A percentile compares a stretch with the other conserved stretches of the same genome.
These are phyloP conservation scores for Entomortierella chlamydospora DNA, from an alignment of 192 early-diverging fungal species.

Conservation along the genomic window DNA sequence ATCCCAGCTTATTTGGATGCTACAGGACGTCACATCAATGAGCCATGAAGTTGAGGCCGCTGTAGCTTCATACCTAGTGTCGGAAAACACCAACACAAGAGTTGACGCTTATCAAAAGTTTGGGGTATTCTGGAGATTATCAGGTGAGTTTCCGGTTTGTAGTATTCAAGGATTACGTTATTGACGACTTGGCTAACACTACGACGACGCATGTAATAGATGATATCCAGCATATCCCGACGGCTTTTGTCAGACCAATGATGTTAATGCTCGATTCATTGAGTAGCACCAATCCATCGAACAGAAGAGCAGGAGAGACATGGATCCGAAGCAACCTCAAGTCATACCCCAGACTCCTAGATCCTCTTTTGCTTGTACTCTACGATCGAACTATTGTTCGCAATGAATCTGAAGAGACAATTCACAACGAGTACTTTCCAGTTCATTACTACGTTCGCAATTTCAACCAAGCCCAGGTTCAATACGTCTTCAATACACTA, in stretches of 20 bases:
- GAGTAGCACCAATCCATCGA: slow-evolving; percentile 60
- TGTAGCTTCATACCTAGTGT: slow-evolving; percentile 62
- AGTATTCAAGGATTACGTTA: too few species aligned
- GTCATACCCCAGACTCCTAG: slow-evolving; percentile 68
- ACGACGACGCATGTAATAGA: slow-evolving; percentile 11
- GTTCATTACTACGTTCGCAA: slow-evolving; percentile 65
- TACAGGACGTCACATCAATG: slow-evolving; percentile 62
- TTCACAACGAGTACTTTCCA: slow-evolving; percentile 54
- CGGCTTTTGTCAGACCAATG: slow-evolving; percentile 78
- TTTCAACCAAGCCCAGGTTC: slow-evolving; percentile 76
- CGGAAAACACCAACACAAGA: slow-evolving; percentile 44
- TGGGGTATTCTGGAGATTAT: slow-evolving; percentile 77
- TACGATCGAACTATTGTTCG: slow-evolving; percentile 61
- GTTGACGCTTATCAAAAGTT: slow-evolving; percentile 69
- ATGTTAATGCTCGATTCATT: slow-evolving; percentile 84
- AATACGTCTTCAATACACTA: slow-evolving; percentile 73
- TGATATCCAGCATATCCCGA: slow-evolving; percentile 43
- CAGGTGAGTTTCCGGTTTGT: slow-evolving; percentile 36
- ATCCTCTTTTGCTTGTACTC: slow-evolving; percentile 66
- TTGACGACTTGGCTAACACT: too few species aligned
- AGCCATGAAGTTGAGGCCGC: slow-evolving; percentile 73
- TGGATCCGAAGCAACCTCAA: slow-evolving; percentile 77
- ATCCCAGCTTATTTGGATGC: slow-evolving; percentile 73
- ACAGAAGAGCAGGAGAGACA: slow-evolving; percentile 71
- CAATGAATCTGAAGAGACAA: slow-evolving; percentile 28